Evolutionary conservation across 2,329 filamentous ascomycete genomes (phyloP).

Genomic region (Chaetomiaceae sp.): DNA sequence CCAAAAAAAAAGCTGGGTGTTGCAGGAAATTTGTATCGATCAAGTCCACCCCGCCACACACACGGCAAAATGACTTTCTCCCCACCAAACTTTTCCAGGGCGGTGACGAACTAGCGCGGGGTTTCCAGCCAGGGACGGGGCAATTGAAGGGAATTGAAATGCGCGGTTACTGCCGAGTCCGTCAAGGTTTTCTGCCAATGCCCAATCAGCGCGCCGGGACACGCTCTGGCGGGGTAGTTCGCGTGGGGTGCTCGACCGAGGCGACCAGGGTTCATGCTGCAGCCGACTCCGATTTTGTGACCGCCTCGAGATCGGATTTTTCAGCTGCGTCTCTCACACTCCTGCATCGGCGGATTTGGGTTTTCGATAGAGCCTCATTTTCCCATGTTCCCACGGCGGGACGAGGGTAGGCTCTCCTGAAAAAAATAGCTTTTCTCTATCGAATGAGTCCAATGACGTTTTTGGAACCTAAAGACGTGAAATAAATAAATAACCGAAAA

Average conservation of each 20-base stretch:
- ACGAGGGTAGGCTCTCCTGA: neutral
- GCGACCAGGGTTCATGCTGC: slow-evolving; percentile 9
- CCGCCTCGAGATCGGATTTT: slow-evolving; percentile 19
- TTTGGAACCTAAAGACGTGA: neutral
- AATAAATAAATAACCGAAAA: slow-evolving; percentile 20
- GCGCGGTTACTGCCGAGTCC: neutral
- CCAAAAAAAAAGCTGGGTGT: slow-evolving; percentile 8
- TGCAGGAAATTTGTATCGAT: slow-evolving; percentile 18
- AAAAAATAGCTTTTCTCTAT: slow-evolving; percentile 10
- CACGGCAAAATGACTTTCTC: slow-evolving; percentile 8
- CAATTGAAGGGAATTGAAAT: neutral
- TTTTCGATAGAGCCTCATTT: slow-evolving; percentile 1
- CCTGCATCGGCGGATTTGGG: neutral
- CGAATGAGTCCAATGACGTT: slow-evolving; percentile 5
- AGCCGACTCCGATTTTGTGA: slow-evolving; percentile 3
- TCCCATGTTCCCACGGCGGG: neutral
- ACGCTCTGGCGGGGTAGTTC: slow-evolving; percentile 10
- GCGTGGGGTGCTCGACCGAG: slow-evolving; percentile 7
- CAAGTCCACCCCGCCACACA: slow-evolving; percentile 17
- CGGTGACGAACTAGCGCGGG: slow-evolving; percentile 14
- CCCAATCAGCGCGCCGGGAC: slow-evolving; percentile 20
- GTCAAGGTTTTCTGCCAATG: neutral
- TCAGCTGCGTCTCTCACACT: slow-evolving; percentile 10
- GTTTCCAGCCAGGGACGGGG: slow-evolving; percentile 6
- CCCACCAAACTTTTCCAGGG: slow-evolving; percentile 18